These are phyloP conservation scores for Ganoderma multipileum DNA, from an alignment of 1,284 basidiomycete genomes.

Conservation along the genomic window DNA sequence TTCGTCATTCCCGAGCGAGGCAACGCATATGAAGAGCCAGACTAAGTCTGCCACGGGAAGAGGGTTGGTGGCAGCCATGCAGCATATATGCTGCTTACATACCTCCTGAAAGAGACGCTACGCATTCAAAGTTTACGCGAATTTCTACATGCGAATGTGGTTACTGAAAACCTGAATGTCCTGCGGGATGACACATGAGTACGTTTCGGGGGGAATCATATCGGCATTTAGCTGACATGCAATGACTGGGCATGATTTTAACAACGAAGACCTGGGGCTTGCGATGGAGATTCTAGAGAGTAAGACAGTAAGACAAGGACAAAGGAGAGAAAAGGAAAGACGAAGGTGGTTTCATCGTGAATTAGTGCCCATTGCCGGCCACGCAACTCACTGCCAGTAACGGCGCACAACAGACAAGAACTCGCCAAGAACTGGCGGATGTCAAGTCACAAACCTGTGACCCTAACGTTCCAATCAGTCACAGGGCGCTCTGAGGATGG, in stretches of 20 bases:
- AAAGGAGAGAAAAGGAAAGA: neutral
- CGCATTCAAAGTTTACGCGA: too few relatives aligned
- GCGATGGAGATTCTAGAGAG: neutral
- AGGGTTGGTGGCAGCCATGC: neutral
- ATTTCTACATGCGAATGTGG: too few relatives aligned
- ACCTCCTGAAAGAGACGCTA: conserved; percentile 92
- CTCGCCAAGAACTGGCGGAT: too few relatives aligned
- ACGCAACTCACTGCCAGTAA: conserved; percentile 2
- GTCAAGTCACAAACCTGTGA: conserved; percentile 30
- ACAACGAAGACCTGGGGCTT: conserved; percentile 63
- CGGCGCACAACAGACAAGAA: neutral
- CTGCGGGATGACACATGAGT: conserved; percentile 45
- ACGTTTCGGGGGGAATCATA: neutral
- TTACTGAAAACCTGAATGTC: conserved; percentile 93
- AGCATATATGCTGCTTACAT: neutral
- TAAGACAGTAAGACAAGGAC: neutral
- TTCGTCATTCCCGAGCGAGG: conserved; percentile 89
- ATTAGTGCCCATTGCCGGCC: conserved; percentile 19
- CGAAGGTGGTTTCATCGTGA: conserved; percentile 8
- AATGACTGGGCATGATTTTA: neutral
- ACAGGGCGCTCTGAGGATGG: neutral
- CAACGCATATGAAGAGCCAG: conserved; percentile 98
- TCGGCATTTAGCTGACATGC: too few relatives aligned
- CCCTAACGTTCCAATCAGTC: neutral
- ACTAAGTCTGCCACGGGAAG: conserved; percentile 81